Evolutionary conservation across 495 filamentous ascomycete species (phyloP), one percentile per base, ranked within the genome.

Genomic region (Collariella sp.): DNA sequence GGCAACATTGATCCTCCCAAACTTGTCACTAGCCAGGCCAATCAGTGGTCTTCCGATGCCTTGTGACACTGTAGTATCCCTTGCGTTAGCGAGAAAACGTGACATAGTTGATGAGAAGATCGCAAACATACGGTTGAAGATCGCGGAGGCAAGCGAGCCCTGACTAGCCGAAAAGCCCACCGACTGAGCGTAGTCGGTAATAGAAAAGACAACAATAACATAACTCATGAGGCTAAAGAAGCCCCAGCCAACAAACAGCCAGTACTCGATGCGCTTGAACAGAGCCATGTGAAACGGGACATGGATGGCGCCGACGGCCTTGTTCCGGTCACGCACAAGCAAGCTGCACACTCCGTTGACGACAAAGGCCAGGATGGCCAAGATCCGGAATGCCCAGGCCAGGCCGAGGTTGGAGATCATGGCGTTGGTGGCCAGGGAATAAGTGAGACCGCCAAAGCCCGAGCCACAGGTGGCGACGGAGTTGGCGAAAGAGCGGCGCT

Each of bases 371-470:
- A 83, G 48, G 49, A 87, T 74, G 6, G 78, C 87, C 0, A 86
- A 69, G n/a, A 87, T 77, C 7, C 86, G 76, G 57, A 87, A 86
- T 1, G 87, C 73, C 83, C 82, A 87, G 0, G 72, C 65, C 3
- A 88, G 68, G 1, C 77, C 77, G 1, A 86, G 67, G 23, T 75
- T 71, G 7, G 79, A 65, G 58, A 93, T 87, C 60, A 78, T 81
- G 23, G 76, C 74, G 46, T 80, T 76, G 0, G 80, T 76, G 10
- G 82, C 58, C 72, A 78, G 44, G 64, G 72, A 64, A 60, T 81
- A 86, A 4, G 79, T 74, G 18, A 94, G 63, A 0, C 89, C 89
- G 12, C 86, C 86, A 24, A 91, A 73, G 15, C 88, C 87, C n/a
- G 80, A 84, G 0, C 88, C 89, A 12, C 81, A 77, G 0, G 86